Percentiles rank a stretch among this genome's conserved stretches.
Evolutionary conservation across 108 stramenopile genomes (phyloP).

Genomic region (Mediolabrus comicus): DNA sequence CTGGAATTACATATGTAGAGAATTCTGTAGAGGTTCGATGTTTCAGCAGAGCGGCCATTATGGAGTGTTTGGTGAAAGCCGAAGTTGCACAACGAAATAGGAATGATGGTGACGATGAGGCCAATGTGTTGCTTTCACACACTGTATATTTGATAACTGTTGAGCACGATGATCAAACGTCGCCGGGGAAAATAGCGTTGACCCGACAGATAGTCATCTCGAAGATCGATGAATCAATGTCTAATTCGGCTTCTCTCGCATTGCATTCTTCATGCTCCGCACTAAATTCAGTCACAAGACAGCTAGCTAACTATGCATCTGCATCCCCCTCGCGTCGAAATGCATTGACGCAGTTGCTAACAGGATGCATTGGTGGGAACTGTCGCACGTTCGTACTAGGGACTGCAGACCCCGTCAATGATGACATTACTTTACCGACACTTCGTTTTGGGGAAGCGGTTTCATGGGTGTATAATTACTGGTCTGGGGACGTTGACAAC

Average conservation of each 20-base stretch:
- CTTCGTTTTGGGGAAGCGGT: constrained; percentile 17
- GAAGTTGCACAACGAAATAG: constrained; percentile 3
- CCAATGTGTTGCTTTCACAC: constrained; percentile 5
- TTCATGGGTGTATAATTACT: constrained; percentile 16
- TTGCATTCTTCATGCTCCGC: constrained; percentile 21
- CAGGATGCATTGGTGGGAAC: constrained; percentile 11
- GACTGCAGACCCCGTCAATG: neutral
- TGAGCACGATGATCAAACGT: neutral
- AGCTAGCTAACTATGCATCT: constrained; percentile 5
- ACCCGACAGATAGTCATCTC: constrained; percentile 11
- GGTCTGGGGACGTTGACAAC: no score
- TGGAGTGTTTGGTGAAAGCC: constrained; percentile 11
- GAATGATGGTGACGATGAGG: neutral
- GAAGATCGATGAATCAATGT: constrained; percentile 13
- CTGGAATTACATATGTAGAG: constrained; percentile 9
- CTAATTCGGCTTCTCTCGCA: constrained; percentile 16
- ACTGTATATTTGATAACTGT: constrained; percentile 11
- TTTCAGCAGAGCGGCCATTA: neutral
- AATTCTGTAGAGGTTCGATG: constrained; percentile 14
- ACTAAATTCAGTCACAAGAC: neutral
- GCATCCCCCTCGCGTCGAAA: neutral
- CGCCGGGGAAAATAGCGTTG: neutral
- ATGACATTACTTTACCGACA: constrained; percentile 6
- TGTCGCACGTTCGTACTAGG: constrained; percentile 14
- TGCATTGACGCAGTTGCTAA: constrained; percentile 5